A percentile compares a stretch with the other conserved stretches of the same genome.
Evolutionary conservation across 176 grass and related monocot genomes (phyloP).

Genomic region (Triticum urartu): DNA sequence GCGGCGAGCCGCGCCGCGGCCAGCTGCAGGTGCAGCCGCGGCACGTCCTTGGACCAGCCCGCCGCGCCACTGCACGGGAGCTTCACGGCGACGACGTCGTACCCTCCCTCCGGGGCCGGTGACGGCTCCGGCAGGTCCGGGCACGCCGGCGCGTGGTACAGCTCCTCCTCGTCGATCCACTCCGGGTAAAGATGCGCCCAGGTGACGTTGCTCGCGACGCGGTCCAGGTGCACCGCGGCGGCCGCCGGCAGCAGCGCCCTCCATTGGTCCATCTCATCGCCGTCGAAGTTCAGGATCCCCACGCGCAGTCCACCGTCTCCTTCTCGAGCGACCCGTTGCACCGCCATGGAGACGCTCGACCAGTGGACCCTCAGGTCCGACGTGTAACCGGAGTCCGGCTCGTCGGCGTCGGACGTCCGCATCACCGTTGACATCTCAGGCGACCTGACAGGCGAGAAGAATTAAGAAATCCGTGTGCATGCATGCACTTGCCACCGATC

Average conservation of each 20-base stretch:
- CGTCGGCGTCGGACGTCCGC: conserved; percentile 26
- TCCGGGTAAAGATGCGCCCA: conserved; percentile 61
- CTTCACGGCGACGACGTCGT: conserved; percentile 54
- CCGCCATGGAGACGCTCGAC: conserved; percentile 30
- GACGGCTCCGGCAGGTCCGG: conserved; percentile 41
- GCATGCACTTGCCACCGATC: background rate
- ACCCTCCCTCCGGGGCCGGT: background rate
- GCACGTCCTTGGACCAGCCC: conserved; percentile 71
- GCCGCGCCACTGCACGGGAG: conserved; percentile 38
- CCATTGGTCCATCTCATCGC: conserved; percentile 31
- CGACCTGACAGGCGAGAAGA: background rate
- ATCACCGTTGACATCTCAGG: background rate
- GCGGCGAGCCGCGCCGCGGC: conserved; percentile 49
- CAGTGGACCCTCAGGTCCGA: conserved; percentile 43
- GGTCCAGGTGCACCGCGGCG: conserved; percentile 16
- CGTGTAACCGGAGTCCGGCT: conserved; percentile 25
- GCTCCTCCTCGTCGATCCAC: conserved; percentile 70
- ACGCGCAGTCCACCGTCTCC: background rate
- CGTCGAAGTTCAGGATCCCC: conserved; percentile 50
- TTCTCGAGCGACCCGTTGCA: background rate
- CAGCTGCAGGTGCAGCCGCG: conserved; percentile 70
- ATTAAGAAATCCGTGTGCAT: background rate
- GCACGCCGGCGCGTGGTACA: conserved; percentile 38
- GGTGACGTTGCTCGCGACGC: conserved; percentile 36
- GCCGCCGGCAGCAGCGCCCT: conserved; percentile 14